Evolutionary conservation across 2,329 filamentous ascomycete genomes (phyloP), one percentile per base, ranked within the genome.

Genomic region (Spiromastix sp.): DNA sequence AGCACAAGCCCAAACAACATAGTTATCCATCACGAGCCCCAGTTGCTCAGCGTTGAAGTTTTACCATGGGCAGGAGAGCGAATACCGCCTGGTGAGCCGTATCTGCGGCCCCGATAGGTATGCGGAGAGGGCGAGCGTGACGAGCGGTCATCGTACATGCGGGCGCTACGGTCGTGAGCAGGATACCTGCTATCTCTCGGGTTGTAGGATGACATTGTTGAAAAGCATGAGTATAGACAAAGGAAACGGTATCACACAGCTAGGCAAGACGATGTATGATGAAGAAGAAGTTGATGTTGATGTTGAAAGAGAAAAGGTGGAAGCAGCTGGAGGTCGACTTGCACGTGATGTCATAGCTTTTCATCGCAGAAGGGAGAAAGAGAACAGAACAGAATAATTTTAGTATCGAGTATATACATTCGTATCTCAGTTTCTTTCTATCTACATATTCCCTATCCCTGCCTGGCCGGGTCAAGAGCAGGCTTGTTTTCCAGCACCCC

Each of bases 51-150:
- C 42, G 33, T 43, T 43, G 44, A 44, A n/a, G 41, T 53, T 54
- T 56, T 63, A 61, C 54, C 60, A 56, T 66, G 61, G 48, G 59
- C 57, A 57, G 63, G 57, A 57, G 59, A 56, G 49, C 50, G 55
- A 55, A 55, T 61, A 60, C 56, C 57, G 49, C 57, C 57, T 52
- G 61, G 61, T 38, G 56, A 51, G 37, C 47, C 47, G 40, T 54
- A 46, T 50, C 43, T 48, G 22, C 46, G 55, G 40, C 57, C 51
- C 38, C 38, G 32, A 24, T 36, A 37, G 30, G 44, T 42, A 32
- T 42, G 39, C 27, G 60, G 57, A 38, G 63, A 64, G 47, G 51
- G 52, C 22, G 60, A 59, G 37, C 46, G 52, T 24, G 58, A 55
- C 3, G 42, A 32, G 36, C 50, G 55, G 41, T 68, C 66, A 44